These are phyloP conservation scores for Paecilomyces sp. DNA, from an alignment of 2,329 filamentous ascomycete species.

Conservation along the genomic window DNA sequence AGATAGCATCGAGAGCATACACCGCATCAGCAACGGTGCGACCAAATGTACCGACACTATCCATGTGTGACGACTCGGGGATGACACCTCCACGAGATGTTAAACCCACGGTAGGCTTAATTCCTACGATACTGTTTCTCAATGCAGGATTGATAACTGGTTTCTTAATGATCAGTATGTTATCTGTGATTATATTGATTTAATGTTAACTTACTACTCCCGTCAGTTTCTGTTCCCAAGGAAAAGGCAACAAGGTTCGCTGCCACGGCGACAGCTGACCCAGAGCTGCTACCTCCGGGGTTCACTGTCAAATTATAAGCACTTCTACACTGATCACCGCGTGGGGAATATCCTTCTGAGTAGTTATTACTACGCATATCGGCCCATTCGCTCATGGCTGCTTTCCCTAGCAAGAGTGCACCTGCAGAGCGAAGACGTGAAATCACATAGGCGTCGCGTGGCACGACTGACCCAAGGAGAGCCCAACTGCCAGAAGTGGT, in stretches of 20 bases:
- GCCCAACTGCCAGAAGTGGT: conserved; percentile 66
- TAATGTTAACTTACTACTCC: conserved; percentile 37
- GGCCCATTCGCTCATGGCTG: conserved; percentile 67
- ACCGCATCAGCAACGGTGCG: conserved; percentile 63
- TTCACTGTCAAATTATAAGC: conserved; percentile 63
- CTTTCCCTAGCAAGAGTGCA: conserved; percentile 64
- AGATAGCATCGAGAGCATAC: conserved; percentile 61
- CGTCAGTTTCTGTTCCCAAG: conserved; percentile 69
- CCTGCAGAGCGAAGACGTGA: conserved; percentile 55
- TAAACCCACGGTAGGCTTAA: conserved; percentile 69
- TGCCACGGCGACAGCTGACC: conserved; percentile 57
- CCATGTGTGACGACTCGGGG: conserved; percentile 61
- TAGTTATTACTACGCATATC: conserved; percentile 62
- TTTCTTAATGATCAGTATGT: background rate
- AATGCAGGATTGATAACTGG: conserved; percentile 63
- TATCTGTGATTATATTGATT: background rate
- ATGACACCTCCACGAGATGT: conserved; percentile 59
- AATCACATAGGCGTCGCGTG: conserved; percentile 62
- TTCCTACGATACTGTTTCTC: conserved; percentile 61
- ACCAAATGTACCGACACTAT: conserved; percentile 62
- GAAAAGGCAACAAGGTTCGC: conserved; percentile 58
- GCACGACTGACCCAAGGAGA: conserved; percentile 58
- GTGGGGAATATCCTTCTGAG: conserved; percentile 59
- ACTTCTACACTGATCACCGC: conserved; percentile 58
- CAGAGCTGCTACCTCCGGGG: conserved; percentile 63